Percentiles rank a stretch among this genome's conserved stretches.
These are phyloP conservation scores for Lachnellula hyalina DNA, from an alignment of 2,329 filamentous ascomycete genomes.

Conservation along the genomic window DNA sequence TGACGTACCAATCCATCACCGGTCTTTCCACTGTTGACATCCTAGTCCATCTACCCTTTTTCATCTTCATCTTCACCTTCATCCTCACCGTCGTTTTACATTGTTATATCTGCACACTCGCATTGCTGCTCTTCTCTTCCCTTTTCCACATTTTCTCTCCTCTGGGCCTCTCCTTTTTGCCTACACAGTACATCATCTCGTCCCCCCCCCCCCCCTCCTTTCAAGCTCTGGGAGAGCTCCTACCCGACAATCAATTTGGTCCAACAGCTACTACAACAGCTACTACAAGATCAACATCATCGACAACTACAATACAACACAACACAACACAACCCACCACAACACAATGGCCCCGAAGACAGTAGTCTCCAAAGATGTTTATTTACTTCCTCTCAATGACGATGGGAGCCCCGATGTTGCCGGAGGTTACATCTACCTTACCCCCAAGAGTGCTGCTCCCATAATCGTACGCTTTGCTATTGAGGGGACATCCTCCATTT, in stretches of 20 bases:
- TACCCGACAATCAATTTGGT: no score
- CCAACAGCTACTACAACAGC: no score
- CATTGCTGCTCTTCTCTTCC: neutral
- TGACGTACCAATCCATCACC: no score
- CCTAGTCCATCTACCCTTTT: no score
- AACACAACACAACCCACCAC: neutral
- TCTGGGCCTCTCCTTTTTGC: neutral
- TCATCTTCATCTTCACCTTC: no score
- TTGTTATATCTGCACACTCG: neutral
- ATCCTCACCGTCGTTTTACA: neutral
- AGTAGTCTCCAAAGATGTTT: conserved; percentile 67
- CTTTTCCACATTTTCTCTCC: neutral
- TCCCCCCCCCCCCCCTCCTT: neutral
- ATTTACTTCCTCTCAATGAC: conserved; percentile 86
- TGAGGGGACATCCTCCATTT: conserved; percentile 93
- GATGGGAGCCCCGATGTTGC: conserved; percentile 85
- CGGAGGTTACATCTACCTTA: conserved; percentile 87
- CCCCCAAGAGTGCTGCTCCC: conserved; percentile 65
- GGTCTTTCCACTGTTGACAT: no score
- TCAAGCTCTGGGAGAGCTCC: neutral
- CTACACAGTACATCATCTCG: neutral
- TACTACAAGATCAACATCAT: no score
- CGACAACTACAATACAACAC: neutral
- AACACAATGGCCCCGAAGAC: conserved; percentile 51
- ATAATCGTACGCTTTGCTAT: conserved; percentile 84